These are phyloP conservation scores for Fistulifera pelliculosa DNA, from an alignment of 108 stramenopile genomes.

Conservation along the genomic window DNA sequence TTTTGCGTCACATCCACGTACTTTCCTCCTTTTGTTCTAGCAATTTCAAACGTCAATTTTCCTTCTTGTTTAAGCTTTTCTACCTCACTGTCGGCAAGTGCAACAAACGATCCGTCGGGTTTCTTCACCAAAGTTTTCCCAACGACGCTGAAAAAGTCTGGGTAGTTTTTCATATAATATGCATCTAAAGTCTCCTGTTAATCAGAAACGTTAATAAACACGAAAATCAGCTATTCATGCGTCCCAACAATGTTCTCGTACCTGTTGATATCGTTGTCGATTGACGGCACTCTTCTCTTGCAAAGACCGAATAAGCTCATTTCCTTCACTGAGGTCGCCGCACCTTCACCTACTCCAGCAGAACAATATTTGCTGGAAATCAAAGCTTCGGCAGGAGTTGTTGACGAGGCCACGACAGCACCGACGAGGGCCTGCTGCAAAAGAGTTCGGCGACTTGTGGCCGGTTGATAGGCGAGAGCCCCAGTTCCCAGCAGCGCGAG, in stretches of 20 bases:
- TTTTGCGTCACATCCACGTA: slow-evolving; percentile 75
- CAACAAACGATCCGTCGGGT: slow-evolving; percentile 56
- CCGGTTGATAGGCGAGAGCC: too few relatives aligned
- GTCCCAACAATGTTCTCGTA: too few relatives aligned
- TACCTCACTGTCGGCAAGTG: slow-evolving; percentile 45
- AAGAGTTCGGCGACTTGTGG: too few relatives aligned
- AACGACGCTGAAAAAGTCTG: slow-evolving; percentile 54
- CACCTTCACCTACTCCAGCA: slow-evolving; percentile 68
- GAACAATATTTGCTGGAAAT: slow-evolving; percentile 27
- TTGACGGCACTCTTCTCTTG: slow-evolving; percentile 61
- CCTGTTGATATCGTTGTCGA: slow-evolving; percentile 47
- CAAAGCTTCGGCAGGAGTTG: background rate
- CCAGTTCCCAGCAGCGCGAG: too few relatives aligned
- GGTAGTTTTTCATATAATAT: slow-evolving; percentile 85
- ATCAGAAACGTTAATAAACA: too few relatives aligned
- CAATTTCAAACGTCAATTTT: slow-evolving; percentile 47
- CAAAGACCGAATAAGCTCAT: slow-evolving; percentile 53
- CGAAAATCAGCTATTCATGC: too few relatives aligned
- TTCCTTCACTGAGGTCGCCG: slow-evolving; percentile 59
- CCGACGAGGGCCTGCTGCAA: too few relatives aligned
- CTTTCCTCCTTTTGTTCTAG: slow-evolving; percentile 52
- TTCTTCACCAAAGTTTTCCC: slow-evolving; percentile 62
- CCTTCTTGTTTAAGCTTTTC: slow-evolving; percentile 30
- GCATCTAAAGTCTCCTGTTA: slow-evolving; percentile 58
- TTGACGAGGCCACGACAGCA: too few relatives aligned